Evolutionary conservation across 768 basidiomycete species (phyloP), one percentile per base, ranked within the genome.

Genomic region (Psilocybe tampanensis): DNA sequence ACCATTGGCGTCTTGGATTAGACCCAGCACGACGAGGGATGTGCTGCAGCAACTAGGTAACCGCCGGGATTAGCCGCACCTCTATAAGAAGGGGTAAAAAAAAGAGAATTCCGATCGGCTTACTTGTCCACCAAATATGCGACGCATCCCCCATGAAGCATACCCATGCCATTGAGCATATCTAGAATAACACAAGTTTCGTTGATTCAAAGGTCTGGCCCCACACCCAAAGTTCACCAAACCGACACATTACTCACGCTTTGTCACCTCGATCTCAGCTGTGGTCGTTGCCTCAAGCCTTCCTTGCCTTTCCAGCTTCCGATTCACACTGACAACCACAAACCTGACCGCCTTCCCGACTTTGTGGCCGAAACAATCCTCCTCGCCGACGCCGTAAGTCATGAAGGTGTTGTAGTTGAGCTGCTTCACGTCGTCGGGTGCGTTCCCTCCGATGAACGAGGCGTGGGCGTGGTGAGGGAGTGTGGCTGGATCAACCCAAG

Each of bases 101-200:
- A 18, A 59, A 22, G 13, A 48, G 48, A n/a, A n/a, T n/a, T n/a
- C n/a, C n/a, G n/a, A n/a, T n/a, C 17, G 33, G 70, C 80, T 48
- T 58, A 86, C 86, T 87, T 89, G 71, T 90, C 89, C 43, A 90
- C 83, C 54, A 90, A 74, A 70, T 89, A 89, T 44, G 87, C 85
- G 32, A 90, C 68, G 54, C 86, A 88, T 36, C 86, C 88, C n/a
- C 89, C 89, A 61, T 90, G 89, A 15, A 90, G 75, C 82, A 88
- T 87, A 1, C 86, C 85, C 22, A 86, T 86, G 12, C 88, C 88
- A 62, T 90, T 91, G 29, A 90, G 74, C 86, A 89, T 89, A 56
- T 80, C 88, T 88, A 34, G 39, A 54, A 34, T 29, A 58, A 44
- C 56, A 52, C n/a, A n/a, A n/a, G n/a, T 21, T 36, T 24, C 32